Percentiles rank a stretch among this genome's conserved stretches.
Evolutionary conservation across 345 rosid genomes (phyloP).

Genomic region (Hibiscus tridactylites): DNA sequence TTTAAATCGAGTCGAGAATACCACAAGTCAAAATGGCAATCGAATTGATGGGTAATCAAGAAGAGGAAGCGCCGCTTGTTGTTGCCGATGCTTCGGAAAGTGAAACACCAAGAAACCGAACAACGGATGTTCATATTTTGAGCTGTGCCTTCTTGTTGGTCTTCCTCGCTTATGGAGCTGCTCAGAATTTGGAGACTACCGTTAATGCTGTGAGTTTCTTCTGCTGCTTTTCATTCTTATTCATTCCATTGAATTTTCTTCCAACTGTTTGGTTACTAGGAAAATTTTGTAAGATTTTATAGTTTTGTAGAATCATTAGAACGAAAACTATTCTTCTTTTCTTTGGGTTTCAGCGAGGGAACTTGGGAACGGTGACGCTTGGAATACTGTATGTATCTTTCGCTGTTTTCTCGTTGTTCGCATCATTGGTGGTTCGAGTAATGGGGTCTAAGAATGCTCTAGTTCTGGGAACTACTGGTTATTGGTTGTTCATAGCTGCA

Average conservation of each 20-base stretch:
- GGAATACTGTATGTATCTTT: conserved; percentile 83
- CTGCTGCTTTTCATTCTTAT: background rate
- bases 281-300: background rate
- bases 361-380: conserved; percentile 72
- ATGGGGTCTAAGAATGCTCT: conserved; percentile 79
- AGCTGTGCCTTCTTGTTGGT: conserved; percentile 58
- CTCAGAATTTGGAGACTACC: conserved; percentile 86
- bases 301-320: background rate
- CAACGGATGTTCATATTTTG: conserved; percentile 66
- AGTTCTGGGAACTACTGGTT: conserved; percentile 76
- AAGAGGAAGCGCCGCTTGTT: conserved; percentile 53
- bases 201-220: conserved; percentile 52
- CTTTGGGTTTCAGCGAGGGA: conserved; percentile 37
- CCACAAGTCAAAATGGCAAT: background rate
- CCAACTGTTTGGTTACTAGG: background rate
- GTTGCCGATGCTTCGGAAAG: conserved; percentile 22
- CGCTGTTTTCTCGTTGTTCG: conserved; percentile 64
- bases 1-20: background rate
- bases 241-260: background rate
- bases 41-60: background rate
- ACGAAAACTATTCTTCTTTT: background rate
- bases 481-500: conserved; percentile 82
- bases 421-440: conserved; percentile 69
- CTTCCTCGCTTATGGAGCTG: conserved; percentile 85
- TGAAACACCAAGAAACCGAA: conserved; percentile 30